Evolutionary conservation across 805 yeast species (phyloP).

Genomic region (Candida chauliodis): DNA sequence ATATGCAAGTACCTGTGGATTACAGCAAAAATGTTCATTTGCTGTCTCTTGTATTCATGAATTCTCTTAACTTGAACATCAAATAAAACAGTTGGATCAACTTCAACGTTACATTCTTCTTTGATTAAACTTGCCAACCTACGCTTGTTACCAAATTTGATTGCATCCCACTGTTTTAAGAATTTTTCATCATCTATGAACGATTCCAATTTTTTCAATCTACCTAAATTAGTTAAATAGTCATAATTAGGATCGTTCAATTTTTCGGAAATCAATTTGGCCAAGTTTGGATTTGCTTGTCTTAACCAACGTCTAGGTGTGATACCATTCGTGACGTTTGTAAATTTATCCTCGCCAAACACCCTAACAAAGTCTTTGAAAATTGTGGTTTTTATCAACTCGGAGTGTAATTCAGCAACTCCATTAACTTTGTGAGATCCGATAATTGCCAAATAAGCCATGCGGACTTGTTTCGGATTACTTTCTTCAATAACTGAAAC

Average conservation of each 20-base stretch:
- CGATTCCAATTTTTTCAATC: constrained; percentile 63
- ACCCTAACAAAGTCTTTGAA: constrained; percentile 85
- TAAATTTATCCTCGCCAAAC: constrained; percentile 79
- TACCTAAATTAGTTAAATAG: constrained; percentile 64
- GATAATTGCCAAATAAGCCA: constrained; percentile 88
- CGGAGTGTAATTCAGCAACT: constrained; percentile 93
- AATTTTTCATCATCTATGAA: constrained; percentile 67
- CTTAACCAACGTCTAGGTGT: constrained; percentile 96
- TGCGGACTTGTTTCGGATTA: constrained; percentile 76
- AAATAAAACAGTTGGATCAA: constrained; percentile 73
- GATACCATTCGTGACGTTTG: constrained; percentile 91
- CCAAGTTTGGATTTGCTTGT: constrained; percentile 84
- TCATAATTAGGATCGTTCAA: constrained; percentile 63
- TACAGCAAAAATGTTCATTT: constrained; percentile 85
- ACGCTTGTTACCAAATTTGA: constrained; percentile 67
- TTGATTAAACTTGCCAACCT: constrained; percentile 66
- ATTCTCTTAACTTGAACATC: constrained; percentile 93
- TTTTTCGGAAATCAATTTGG: constrained; percentile 68
- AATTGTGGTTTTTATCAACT: constrained; percentile 81
- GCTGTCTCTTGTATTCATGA: constrained; percentile 95
- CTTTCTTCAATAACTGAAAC: constrained; percentile 87
- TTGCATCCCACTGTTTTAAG: constrained; percentile 63
- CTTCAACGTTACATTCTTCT: constrained; percentile 56
- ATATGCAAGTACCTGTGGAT: constrained; percentile 77
- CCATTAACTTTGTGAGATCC: constrained; percentile 95